Conservation (phyloP, 2,329 filamentous ascomycete species). For the Nectriaceae sp. region DNA sequence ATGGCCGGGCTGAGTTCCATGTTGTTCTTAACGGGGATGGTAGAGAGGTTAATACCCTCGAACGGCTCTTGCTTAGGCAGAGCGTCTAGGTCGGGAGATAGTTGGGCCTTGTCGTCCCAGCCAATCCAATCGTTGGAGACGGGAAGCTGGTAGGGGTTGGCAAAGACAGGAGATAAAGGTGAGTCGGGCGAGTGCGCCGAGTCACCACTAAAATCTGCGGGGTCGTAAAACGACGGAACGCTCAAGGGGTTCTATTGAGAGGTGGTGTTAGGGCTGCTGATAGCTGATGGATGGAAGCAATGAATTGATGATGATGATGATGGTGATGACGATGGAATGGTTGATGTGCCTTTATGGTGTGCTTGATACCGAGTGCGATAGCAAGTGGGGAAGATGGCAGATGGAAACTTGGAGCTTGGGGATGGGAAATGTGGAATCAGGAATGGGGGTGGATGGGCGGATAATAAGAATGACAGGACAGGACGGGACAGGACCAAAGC, state of each 20-base stretch:
- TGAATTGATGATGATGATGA: not conserved
- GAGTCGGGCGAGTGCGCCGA: constrained; percentile 30
- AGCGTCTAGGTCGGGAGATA: constrained; percentile 28
- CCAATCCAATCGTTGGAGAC: constrained; percentile 29
- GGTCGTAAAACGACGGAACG: constrained; percentile 29
- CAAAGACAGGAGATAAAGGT: constrained; percentile 29
- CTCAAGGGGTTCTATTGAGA: constrained; percentile 17
- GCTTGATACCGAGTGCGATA: constrained; percentile 18
- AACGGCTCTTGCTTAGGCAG: constrained; percentile 31
- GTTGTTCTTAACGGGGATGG: constrained; percentile 26
- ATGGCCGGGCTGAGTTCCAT: constrained; percentile 31
- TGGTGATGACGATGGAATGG: constrained; percentile 4
- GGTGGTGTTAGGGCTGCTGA: constrained; percentile 21
- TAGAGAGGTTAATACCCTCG: constrained; percentile 28
- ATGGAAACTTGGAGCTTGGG: constrained; percentile 7
- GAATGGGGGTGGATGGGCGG: not conserved
- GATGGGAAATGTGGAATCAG: not conserved
- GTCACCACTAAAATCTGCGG: constrained; percentile 30
- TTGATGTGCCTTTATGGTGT: constrained; percentile 6
- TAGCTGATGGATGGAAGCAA: not conserved
- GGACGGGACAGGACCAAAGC: not conserved
- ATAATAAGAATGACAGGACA: not conserved
- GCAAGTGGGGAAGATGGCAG: constrained; percentile 14
- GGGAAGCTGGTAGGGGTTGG: constrained; percentile 30
- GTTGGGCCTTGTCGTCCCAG: constrained; percentile 31